These are phyloP conservation scores for Tolypocladium ophioglossoides DNA, from an alignment of 2,329 filamentous ascomycete species.

Conservation along the genomic window DNA sequence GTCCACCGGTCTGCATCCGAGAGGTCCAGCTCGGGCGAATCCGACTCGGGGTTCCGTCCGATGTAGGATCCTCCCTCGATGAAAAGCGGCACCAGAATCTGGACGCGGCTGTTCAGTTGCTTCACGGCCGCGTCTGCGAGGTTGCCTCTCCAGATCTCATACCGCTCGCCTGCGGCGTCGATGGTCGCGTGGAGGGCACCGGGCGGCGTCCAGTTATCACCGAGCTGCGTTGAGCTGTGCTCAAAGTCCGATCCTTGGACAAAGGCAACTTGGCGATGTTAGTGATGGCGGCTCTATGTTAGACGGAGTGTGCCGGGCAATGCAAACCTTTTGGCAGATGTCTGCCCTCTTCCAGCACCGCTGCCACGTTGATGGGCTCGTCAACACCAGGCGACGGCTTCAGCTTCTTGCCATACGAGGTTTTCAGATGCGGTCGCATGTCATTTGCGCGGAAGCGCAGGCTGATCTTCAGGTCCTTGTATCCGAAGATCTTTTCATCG, in stretches of 20 bases:
- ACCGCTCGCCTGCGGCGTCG: slow-evolving; percentile 49
- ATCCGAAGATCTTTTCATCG: slow-evolving; percentile 86
- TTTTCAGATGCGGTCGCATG: slow-evolving; percentile 65
- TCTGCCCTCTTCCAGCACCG: slow-evolving; percentile 48
- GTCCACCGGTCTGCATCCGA: slow-evolving; percentile 78
- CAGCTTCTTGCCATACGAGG: slow-evolving; percentile 64
- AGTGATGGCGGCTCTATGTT: background rate
- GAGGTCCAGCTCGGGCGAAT: slow-evolving; percentile 55
- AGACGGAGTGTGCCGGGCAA: background rate
- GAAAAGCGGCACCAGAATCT: slow-evolving; percentile 74
- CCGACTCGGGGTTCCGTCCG: slow-evolving; percentile 30
- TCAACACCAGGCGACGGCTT: slow-evolving; percentile 51
- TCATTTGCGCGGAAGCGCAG: slow-evolving; percentile 59
- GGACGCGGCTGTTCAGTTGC: slow-evolving; percentile 66
- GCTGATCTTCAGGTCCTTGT: slow-evolving; percentile 68
- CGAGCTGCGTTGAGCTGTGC: slow-evolving; percentile 36
- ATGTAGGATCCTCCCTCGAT: slow-evolving; percentile 88
- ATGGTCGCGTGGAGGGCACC: slow-evolving; percentile 61
- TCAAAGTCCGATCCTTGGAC: slow-evolving; percentile 52
- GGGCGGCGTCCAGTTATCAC: slow-evolving; percentile 54
- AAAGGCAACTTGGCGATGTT: slow-evolving; percentile 48
- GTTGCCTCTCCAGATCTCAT: slow-evolving; percentile 76
- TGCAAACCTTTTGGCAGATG: slow-evolving; percentile 54
- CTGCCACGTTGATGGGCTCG: slow-evolving; percentile 58
- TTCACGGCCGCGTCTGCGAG: slow-evolving; percentile 60